Percentiles rank a stretch among this genome's conserved stretches.
These are phyloP conservation scores for Astragalus glycyphyllos DNA, from an alignment of 306 rosid genomes.

Conservation along the genomic window DNA sequence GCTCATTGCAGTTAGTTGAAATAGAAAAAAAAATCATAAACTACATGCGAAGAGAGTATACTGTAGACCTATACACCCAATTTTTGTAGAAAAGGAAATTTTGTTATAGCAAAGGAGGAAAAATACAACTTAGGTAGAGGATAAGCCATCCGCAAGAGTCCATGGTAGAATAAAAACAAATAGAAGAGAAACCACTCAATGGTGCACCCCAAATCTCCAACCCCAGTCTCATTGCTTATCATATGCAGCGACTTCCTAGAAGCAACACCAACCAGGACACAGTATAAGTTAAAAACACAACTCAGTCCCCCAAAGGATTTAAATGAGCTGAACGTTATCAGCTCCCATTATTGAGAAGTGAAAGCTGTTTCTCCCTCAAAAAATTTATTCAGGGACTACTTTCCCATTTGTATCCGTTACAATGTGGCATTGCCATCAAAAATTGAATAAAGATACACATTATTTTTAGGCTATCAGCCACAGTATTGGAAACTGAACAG, in stretches of 20 bases:
- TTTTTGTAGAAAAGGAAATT: neutral
- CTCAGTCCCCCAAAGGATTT: constrained; percentile 2
- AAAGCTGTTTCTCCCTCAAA: constrained; percentile 9
- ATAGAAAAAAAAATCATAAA: neutral
- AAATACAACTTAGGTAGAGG: neutral
- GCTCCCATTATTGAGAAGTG: constrained; percentile 7
- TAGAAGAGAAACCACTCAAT: neutral
- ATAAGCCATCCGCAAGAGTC: constrained; percentile 25
- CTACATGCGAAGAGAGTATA: no score
- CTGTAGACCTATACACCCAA: constrained; percentile 2
- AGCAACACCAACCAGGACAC: neutral
- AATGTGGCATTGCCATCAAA: constrained; percentile 6
- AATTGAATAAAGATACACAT: constrained; percentile 13
- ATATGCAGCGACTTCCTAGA: neutral
- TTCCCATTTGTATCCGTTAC: neutral
- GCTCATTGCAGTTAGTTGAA: constrained; percentile 20
- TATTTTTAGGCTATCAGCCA: constrained; percentile 22
- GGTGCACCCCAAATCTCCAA: constrained; percentile 8
- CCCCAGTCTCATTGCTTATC: neutral
- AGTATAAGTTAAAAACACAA: constrained; percentile 12
- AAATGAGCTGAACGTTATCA: constrained; percentile 14
- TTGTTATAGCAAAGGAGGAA: neutral
- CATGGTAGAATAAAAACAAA: constrained; percentile 17
- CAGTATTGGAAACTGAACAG: neutral
- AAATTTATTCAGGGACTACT: neutral